phyloP scores from a whole-genome alignment of 2,329 filamentous ascomycete species.

The Curvularia sp. region DNA sequence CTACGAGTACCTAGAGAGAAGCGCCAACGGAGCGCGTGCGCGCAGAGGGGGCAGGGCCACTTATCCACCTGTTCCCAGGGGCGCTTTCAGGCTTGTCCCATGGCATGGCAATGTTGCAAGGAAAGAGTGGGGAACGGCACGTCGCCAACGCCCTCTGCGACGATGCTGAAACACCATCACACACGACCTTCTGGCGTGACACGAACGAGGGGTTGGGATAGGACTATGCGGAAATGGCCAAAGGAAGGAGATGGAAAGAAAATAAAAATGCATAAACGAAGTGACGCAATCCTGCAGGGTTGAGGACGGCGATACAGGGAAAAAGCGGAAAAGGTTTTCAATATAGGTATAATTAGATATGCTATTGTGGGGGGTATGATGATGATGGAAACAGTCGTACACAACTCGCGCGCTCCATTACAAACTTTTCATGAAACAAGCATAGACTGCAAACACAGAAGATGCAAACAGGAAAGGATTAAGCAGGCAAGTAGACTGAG shows the following conservation, averaged over 20 bases:
- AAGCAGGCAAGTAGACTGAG: not conserved
- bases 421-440: constrained; percentile 21
- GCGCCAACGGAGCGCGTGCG: not conserved
- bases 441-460: constrained; percentile 17
- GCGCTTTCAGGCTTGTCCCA: not conserved
- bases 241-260: not conserved
- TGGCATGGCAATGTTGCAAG: not conserved
- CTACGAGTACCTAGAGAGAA: not conserved
- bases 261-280: not conserved
- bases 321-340: not conserved
- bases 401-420: constrained; percentile 21
- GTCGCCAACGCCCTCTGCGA: constrained; percentile 29
- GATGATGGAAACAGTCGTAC: constrained; percentile 5
- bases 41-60: not conserved
- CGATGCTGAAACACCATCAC: constrained; percentile 29
- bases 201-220: not conserved
- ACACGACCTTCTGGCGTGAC: not conserved
- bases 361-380: constrained; percentile 20
- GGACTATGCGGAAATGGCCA: not conserved
- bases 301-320: not conserved
- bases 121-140: not conserved
- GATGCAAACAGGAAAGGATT: not conserved
- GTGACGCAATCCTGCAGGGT: not conserved
- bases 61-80: not conserved
- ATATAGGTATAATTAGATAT: constrained; percentile 1